phyloP scores from a whole-genome alignment of 73 alveolate species.

The Diophrys appendiculata region DNA sequence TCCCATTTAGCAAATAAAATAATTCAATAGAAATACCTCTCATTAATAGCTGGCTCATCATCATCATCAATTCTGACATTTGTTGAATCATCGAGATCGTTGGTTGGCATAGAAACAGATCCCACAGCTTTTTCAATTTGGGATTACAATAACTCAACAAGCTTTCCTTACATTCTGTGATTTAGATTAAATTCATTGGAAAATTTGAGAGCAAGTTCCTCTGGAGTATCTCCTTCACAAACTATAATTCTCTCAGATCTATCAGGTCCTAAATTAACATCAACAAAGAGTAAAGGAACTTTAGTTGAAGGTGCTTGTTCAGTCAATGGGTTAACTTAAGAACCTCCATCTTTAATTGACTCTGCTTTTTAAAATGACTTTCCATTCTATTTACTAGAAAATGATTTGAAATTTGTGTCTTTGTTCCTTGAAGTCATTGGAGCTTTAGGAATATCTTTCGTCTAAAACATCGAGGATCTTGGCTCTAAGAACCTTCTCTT shows the following conservation, averaged over 20 bases:
- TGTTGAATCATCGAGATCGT: slow-evolving; percentile 17
- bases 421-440: not conserved
- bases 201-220: slow-evolving; percentile 84
- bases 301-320: not conserved
- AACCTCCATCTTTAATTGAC: not conserved
- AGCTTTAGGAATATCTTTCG: not conserved
- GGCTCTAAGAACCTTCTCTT: slow-evolving; percentile 24
- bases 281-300: slow-evolving; percentile 88
- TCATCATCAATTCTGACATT: not conserved
- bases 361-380: not conserved
- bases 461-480: slow-evolving; percentile 8
- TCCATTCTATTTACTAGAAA: not conserved
- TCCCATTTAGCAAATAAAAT: no score
- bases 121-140: slow-evolving; percentile 11
- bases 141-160: slow-evolving; percentile 11
- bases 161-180: slow-evolving; percentile 49
- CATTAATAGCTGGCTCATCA: not conserved
- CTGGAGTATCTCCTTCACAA: slow-evolving; percentile 91
- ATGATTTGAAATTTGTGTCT: not conserved
- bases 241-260: slow-evolving; percentile 89
- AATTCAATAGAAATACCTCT: no score
- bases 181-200: slow-evolving; percentile 77
- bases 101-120: no score
- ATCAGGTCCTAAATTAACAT: slow-evolving; percentile 91
- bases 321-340: not conserved